phyloP scores from a whole-genome alignment of 2,329 filamentous ascomycete genomes.

The Diplodia corticola region DNA sequence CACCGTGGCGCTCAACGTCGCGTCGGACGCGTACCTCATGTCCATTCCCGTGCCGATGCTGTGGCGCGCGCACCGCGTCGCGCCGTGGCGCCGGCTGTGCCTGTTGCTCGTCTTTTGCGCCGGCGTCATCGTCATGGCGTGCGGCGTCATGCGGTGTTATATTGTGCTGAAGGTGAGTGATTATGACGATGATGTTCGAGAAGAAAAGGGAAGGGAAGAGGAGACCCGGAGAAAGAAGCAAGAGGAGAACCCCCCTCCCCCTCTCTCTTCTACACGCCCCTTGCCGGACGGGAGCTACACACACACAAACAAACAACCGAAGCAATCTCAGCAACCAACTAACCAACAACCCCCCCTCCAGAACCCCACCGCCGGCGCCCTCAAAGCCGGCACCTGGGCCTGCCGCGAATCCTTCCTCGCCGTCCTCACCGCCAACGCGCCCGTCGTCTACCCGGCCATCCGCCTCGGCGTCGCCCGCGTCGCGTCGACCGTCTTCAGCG shows the following conservation, averaged over 20 bases:
- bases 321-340: too few relatives aligned
- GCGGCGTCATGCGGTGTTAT: slow-evolving; percentile 55
- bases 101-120: slow-evolving; percentile 57
- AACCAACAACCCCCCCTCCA: not conserved
- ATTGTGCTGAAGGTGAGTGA: slow-evolving; percentile 48
- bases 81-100: slow-evolving; percentile 52
- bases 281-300: too few relatives aligned
- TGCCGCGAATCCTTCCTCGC: slow-evolving; percentile 50
- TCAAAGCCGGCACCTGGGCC: slow-evolving; percentile 47
- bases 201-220: too few relatives aligned
- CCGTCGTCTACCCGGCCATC: slow-evolving; percentile 38
- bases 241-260: too few relatives aligned
- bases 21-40: slow-evolving; percentile 59
- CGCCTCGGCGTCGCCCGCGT: not conserved
- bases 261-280: too few relatives aligned
- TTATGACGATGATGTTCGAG: too few relatives aligned
- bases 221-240: too few relatives aligned
- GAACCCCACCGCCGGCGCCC: slow-evolving; percentile 42
- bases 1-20: slow-evolving; percentile 51
- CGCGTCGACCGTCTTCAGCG: not conserved
- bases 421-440: slow-evolving; percentile 47
- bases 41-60: slow-evolving; percentile 59
- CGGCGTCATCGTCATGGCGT: slow-evolving; percentile 57
- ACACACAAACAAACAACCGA: too few relatives aligned
- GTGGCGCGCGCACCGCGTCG: slow-evolving; percentile 51